These are phyloP conservation scores for Leishmania major DNA, from an alignment of 208 protist species.

Conservation along the genomic window DNA sequence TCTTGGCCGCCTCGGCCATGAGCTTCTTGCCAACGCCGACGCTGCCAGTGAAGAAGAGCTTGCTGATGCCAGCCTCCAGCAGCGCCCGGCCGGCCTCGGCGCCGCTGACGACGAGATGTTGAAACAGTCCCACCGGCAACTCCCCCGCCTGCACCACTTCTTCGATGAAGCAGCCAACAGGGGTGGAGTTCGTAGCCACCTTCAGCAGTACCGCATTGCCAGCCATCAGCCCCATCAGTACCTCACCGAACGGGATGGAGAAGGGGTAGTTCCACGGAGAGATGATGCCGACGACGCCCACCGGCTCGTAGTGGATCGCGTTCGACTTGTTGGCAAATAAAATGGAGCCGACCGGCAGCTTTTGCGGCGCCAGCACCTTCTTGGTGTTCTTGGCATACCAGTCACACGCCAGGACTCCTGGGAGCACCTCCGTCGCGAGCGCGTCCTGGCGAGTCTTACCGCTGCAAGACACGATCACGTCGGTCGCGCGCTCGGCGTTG, in stretches of 20 bases:
- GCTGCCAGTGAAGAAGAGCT: conserved; percentile 90
- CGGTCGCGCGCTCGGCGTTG: conserved; percentile 54
- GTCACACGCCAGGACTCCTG: conserved; percentile 60
- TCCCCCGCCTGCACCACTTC: conserved; percentile 57
- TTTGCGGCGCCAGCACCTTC: conserved; percentile 44
- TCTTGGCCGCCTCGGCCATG: conserved; percentile 71
- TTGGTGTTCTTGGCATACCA: conserved; percentile 82
- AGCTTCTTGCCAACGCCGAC: conserved; percentile 79
- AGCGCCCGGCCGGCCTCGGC: conserved; percentile 46
- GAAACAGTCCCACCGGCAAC: conserved; percentile 67
- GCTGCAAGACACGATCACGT: conserved; percentile 58
- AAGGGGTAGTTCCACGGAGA: conserved; percentile 92
- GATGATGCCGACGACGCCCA: conserved; percentile 87
- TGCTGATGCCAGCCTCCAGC: conserved; percentile 55
- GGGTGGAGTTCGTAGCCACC: conserved; percentile 60
- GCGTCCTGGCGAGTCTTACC: conserved; percentile 80
- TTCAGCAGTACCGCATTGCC: conserved; percentile 84
- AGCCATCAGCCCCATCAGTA: conserved; percentile 84
- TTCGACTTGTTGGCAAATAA: conserved; percentile 84
- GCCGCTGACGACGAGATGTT: conserved; percentile 54
- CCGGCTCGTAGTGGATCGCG: conserved; percentile 71
- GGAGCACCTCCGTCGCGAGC: conserved; percentile 72
- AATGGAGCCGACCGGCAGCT: conserved; percentile 51
- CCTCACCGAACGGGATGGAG: conserved; percentile 82
- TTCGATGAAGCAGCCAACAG: conserved; percentile 70